A percentile compares a stretch with the other conserved stretches of the same genome.
Conservation (phyloP, 352 stramenopile species). For the Globisporangium cylindrosporum region DNA sequence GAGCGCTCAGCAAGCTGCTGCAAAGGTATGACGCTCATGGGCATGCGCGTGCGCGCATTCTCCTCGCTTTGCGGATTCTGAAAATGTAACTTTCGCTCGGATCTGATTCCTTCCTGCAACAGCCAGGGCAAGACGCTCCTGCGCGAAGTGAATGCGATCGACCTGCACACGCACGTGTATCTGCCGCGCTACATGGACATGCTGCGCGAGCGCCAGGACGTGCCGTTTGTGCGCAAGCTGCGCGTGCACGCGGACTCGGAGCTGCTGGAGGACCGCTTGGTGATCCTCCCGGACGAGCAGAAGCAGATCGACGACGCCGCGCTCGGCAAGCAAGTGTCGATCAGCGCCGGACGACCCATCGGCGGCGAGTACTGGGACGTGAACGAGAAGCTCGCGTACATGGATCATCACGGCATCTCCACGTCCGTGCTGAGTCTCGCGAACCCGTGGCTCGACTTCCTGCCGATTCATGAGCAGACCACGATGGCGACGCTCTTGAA, state of each 20-base stretch:
- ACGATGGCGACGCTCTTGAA: constrained; percentile 46
- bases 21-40: constrained; percentile 6
- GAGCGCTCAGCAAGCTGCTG: constrained; percentile 27
- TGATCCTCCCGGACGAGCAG: constrained; percentile 59
- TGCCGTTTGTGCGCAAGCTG: constrained; percentile 43
- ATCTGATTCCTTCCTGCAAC: not conserved
- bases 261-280: constrained; percentile 26
- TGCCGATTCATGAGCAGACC: constrained; percentile 40
- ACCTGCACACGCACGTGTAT: constrained; percentile 71
- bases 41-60: not conserved
- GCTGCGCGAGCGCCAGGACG: constrained; percentile 35
- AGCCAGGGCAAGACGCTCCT: constrained; percentile 37
- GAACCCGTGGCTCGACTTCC: constrained; percentile 74
- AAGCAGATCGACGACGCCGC: constrained; percentile 31
- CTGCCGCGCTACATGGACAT: constrained; percentile 65
- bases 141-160: constrained; percentile 36
- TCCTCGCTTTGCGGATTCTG: not conserved
- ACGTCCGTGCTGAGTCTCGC: constrained; percentile 54
- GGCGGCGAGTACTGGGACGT: constrained; percentile 58
- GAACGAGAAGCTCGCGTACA: constrained; percentile 55
- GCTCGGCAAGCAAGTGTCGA: constrained; percentile 21
- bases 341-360: constrained; percentile 49
- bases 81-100: not conserved
- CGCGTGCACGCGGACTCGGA: constrained; percentile 25
- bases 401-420: constrained; percentile 61